Base-by-base conservation (phyloP, 2,329 filamentous ascomycete species). In the Aspergillus sp. region DNA sequence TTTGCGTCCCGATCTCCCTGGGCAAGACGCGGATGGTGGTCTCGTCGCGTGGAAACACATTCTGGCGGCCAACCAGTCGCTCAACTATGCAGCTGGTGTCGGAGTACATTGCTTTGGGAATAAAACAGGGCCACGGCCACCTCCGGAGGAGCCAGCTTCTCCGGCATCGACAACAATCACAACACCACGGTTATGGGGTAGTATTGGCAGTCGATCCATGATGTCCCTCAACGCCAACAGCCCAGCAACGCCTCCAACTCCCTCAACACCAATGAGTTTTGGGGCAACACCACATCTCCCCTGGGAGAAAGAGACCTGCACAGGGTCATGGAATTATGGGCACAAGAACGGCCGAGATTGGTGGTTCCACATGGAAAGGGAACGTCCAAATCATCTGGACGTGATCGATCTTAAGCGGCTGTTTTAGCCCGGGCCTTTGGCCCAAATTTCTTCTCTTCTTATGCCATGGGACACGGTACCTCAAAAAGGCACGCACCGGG, bases 301-400 rank as follows among this genome's bases (percentile, higher is more conserved):
- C 9, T 72, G 68, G 68, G 63, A 66, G 15, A 65, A 64, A 48
- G 70, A 72, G 45, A 64, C 61, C n/a, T 73, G 70, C 50, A 72
- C 68, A 37, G 70, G 70, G 7, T 65, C 67, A 5, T 73, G 70
- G 70, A 73, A 73, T 49, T 63, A 63, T 39, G 55, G 58, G 15
- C 67, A 71, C 51, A 67, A 64, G 47, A 56, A 45, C 37, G 69
- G 69, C 20, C 65, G 68, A 33, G 70, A 72, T 20, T 73, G 70
- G 70, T 72, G 70, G 70, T 69, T 65, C 49, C 70, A 73, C 49
- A 64, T 70, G 57, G 70, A 73, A 54, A 63, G 70, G 37, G 69
- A 72, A 49, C 66, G 67, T 32, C 63, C 64, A 10, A 55, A 57
- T 27, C 61, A 60, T 32, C 50, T 59, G 10, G 63, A 68, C 37